phyloP scores from a whole-genome alignment of 2,329 filamentous ascomycete genomes.

The Escovopsis sp. region DNA sequence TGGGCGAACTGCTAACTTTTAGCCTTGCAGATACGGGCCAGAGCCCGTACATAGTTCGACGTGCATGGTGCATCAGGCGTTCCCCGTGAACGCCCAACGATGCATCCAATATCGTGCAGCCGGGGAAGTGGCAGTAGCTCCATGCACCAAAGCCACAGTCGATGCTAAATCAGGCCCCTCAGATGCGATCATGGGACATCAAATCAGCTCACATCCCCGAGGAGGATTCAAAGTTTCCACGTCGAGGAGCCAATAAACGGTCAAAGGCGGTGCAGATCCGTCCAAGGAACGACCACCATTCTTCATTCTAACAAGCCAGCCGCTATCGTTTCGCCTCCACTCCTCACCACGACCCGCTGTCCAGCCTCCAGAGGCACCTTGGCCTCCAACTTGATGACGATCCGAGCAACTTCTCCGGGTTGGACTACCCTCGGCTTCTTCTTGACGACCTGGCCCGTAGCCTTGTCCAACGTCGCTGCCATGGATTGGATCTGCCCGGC shows the following conservation, averaged over 20 bases:
- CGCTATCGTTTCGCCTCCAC: constrained; percentile 70
- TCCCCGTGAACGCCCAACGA: too few relatives aligned
- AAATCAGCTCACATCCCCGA: neutral
- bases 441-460: constrained; percentile 58
- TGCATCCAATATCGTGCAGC: too few relatives aligned
- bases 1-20: too few relatives aligned
- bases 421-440: constrained; percentile 76
- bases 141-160: neutral
- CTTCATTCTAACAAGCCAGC: constrained; percentile 39
- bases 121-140: neutral
- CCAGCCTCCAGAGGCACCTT: constrained; percentile 70
- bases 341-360: constrained; percentile 65
- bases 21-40: too few relatives aligned
- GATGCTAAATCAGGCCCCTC: neutral
- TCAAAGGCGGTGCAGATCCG: neutral
- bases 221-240: neutral
- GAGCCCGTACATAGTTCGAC: too few relatives aligned
- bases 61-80: too few relatives aligned
- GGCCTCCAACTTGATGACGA: constrained; percentile 58
- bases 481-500: constrained; percentile 61
- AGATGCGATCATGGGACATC: neutral
- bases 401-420: constrained; percentile 61
- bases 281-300: neutral
- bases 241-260: neutral
- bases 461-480: constrained; percentile 63